These are phyloP conservation scores for Talaromyces trachyspermus DNA, from an alignment of 495 filamentous ascomycete genomes.

Conservation along the genomic window DNA sequence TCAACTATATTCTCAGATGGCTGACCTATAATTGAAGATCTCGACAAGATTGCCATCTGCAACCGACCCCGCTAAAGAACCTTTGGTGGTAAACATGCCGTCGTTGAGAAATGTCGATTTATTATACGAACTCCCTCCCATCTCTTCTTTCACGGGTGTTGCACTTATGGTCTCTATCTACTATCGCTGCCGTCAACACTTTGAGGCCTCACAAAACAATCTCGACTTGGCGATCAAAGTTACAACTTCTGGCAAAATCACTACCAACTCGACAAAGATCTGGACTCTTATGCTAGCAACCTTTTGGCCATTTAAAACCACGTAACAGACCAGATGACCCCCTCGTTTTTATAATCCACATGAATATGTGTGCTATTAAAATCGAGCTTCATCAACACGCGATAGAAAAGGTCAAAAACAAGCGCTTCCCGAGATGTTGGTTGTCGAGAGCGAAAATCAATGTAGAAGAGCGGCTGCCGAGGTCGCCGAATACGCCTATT, in stretches of 20 bases:
- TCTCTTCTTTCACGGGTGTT: not conserved
- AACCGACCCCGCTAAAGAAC: conserved; percentile 51
- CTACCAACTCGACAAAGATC: conserved; percentile 1
- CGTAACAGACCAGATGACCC: not conserved
- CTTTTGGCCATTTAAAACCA: not conserved
- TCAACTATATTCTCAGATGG: conserved; percentile 31
- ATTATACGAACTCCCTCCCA: not conserved
- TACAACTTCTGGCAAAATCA: conserved; percentile 3
- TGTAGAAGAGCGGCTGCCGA: not conserved
- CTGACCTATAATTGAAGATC: not conserved
- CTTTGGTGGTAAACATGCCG: conserved; percentile 1
- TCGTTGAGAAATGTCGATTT: not conserved
- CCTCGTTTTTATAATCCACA: not conserved
- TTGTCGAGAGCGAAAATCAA: not conserved
- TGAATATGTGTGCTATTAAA: conserved; percentile 1
- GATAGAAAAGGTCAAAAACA: conserved; percentile 1
- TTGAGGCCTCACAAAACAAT: not conserved
- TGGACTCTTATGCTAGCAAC: not conserved
- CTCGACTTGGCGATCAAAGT: not conserved
- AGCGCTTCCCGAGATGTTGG: not conserved
- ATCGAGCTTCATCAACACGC: not conserved
- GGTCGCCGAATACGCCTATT: not conserved
- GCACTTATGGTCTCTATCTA: not conserved
- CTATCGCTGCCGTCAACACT: not conserved
- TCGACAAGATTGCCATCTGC: conserved; percentile 58